Base-by-base conservation (phyloP, 306 rosid species). In the Hippophae rhamnoides region DNA sequence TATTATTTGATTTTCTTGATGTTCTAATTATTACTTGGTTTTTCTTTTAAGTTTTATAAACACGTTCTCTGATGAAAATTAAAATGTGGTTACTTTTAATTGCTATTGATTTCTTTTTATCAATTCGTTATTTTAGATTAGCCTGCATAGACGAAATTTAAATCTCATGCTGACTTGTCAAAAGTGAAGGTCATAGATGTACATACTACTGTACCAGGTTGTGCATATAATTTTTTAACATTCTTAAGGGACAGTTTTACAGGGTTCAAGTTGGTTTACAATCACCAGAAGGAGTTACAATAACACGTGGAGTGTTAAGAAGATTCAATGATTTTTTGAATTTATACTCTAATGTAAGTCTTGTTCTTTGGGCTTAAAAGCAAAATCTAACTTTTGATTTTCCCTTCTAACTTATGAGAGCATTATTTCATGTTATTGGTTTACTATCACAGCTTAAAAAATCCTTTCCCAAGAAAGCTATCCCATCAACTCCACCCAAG, bases 181-280 rank as follows among this genome's bases (percentile, higher is more conserved):
- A 42, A 27, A 60, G 9, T 51, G 8, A 55, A 23, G 54, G 27
- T 26, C 70, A 58, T 61, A 27, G 18, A 69, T 45, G 49, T 52
- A 53, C 42, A 23, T 63, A 46, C 46, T 66, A 66, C 47, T 57
- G 46, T 68, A 59, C 63, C 58, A 58, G 63, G 52, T 49, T 63
- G 65, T 74, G 42, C 67, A 61, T 53, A 53, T 72, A 69, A 58
- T 59, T 58, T 72, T 74, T 73, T 87, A 78, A 87, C 92, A 79
- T 74, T 79, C 67, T 79, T 55, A 72, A 62, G 80, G 86, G 81
- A 77, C 99, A 93, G 97, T 93, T 93, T 83, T 88, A 88, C 89
- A 93, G 97, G 97, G 82, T 93, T 64, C 94, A 89, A 76, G 89
- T 93, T 76, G 97, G 94, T 65, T 61, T 93, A 64, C 99, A 93